Percentiles rank a stretch among this genome's conserved stretches.
Evolutionary conservation across 2,329 filamentous ascomycete species (phyloP).

Genomic region (Ceratocystis ficicola): DNA sequence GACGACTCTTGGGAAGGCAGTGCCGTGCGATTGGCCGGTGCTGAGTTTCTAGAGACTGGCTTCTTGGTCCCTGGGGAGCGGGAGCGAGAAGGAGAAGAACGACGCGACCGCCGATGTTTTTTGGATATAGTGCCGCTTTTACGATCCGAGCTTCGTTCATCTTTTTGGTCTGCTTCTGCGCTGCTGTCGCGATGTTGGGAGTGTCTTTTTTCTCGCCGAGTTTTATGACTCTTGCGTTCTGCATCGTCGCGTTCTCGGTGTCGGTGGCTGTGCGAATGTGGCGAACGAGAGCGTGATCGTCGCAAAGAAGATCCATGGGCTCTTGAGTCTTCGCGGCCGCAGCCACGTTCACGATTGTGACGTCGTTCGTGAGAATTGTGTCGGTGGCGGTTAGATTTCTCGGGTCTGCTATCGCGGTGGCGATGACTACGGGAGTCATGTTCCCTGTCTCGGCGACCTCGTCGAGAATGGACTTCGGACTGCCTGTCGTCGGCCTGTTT

Average conservation of each 20-base stretch:
- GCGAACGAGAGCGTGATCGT: conserved; percentile 4
- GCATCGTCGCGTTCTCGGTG: background rate
- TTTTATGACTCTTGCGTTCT: background rate
- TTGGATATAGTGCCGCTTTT: background rate
- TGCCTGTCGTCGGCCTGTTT: background rate
- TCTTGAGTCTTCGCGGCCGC: background rate
- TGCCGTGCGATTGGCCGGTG: conserved; percentile 30
- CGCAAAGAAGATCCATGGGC: background rate
- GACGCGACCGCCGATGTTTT: background rate
- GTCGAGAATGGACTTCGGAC: background rate
- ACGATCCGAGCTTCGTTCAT: background rate
- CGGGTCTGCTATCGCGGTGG: background rate
- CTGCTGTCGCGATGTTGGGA: background rate
- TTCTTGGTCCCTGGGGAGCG: background rate
- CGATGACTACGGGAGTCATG: background rate
- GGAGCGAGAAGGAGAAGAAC: background rate
- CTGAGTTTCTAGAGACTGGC: background rate
- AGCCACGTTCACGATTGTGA: background rate
- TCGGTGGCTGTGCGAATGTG: background rate
- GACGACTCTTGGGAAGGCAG: conserved; percentile 50
- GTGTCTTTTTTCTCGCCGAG: background rate
- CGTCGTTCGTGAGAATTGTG: conserved; percentile 2
- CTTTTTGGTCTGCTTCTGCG: background rate
- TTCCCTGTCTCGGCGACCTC: background rate
- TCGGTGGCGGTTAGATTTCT: conserved; percentile 13